Percentiles rank a stretch among this genome's conserved stretches.
Conservation (phyloP, 2,329 filamentous ascomycete genomes). For the Clonostachys sp. region DNA sequence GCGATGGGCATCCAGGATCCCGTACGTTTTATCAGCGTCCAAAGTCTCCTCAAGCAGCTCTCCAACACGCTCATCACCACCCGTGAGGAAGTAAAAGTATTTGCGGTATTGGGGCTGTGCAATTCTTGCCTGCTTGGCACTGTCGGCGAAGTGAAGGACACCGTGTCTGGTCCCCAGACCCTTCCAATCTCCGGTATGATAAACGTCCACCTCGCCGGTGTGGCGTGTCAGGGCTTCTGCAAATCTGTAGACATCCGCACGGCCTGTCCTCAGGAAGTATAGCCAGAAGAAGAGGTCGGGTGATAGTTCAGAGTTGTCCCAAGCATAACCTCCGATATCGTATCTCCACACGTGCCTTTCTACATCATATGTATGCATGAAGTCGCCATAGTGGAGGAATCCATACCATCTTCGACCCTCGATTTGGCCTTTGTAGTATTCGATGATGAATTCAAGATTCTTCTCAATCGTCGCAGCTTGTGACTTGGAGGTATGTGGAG, state of each 20-base stretch:
- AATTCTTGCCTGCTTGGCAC: slow-evolving; percentile 57
- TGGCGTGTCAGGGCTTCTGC: slow-evolving; percentile 54
- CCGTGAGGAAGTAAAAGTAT: slow-evolving; percentile 50
- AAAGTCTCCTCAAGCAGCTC: slow-evolving; percentile 41
- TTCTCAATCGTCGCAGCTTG: slow-evolving; percentile 36
- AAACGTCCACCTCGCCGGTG: slow-evolving; percentile 56
- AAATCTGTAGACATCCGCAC: slow-evolving; percentile 50
- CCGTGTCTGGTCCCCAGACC: slow-evolving; percentile 59
- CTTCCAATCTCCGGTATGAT: slow-evolving; percentile 52
- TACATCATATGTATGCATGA: slow-evolving; percentile 57
- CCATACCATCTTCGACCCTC: slow-evolving; percentile 57
- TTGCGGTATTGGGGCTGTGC: slow-evolving; percentile 50
- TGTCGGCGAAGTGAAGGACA: slow-evolving; percentile 57
- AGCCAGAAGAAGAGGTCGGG: slow-evolving; percentile 59
- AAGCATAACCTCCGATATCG: slow-evolving; percentile 58
- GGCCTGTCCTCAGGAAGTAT: slow-evolving; percentile 54
- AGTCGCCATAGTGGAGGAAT: slow-evolving; percentile 57
- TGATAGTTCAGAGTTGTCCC: slow-evolving; percentile 61
- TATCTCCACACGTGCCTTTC: slow-evolving; percentile 58
- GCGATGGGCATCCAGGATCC: slow-evolving; percentile 48
- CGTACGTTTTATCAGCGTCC: slow-evolving; percentile 46
- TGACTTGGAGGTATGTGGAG: slow-evolving; percentile 18
- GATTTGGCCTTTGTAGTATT: slow-evolving; percentile 49
- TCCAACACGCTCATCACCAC: slow-evolving; percentile 51
- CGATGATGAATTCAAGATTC: slow-evolving; percentile 48